Evolutionary conservation across 1,284 basidiomycete genomes (phyloP).

Genomic region (Golubevia pallescens): DNA sequence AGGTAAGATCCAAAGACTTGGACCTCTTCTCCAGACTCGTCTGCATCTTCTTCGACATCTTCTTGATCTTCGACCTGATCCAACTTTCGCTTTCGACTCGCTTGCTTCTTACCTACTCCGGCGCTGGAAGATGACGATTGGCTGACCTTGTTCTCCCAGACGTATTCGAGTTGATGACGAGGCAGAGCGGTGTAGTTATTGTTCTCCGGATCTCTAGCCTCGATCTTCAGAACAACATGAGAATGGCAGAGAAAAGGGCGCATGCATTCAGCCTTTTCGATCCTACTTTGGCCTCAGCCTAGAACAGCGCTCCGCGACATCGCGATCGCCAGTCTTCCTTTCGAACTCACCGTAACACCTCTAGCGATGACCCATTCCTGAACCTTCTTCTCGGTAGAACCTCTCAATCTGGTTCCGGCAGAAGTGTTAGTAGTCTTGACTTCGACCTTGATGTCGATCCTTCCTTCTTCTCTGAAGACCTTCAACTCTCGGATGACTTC

Average conservation of each 20-base stretch:
- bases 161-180: constrained; percentile 19
- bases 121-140: background rate
- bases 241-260: constrained; percentile 1
- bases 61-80: constrained; percentile 2
- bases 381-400: constrained; percentile 13
- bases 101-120: constrained; percentile 5
- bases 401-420: background rate
- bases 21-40: background rate
- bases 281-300: no score
- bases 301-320: no score
- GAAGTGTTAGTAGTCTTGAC: constrained; percentile 7
- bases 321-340: background rate
- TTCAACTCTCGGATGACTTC: constrained; percentile 27
- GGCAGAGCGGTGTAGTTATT: constrained; percentile 26
- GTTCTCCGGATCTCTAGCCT: constrained; percentile 24
- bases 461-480: constrained; percentile 27
- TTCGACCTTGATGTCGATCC: constrained; percentile 30
- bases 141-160: constrained; percentile 12
- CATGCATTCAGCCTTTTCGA: background rate
- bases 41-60: background rate
- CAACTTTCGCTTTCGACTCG: constrained; percentile 1
- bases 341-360: constrained; percentile 27
- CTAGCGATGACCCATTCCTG: constrained; percentile 32
- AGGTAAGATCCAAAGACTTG: constrained; percentile 1
- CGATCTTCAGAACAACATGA: constrained; percentile 18